Base-by-base conservation (phyloP, 2,329 filamentous ascomycete genomes). In the Paecilomyces sp. region DNA sequence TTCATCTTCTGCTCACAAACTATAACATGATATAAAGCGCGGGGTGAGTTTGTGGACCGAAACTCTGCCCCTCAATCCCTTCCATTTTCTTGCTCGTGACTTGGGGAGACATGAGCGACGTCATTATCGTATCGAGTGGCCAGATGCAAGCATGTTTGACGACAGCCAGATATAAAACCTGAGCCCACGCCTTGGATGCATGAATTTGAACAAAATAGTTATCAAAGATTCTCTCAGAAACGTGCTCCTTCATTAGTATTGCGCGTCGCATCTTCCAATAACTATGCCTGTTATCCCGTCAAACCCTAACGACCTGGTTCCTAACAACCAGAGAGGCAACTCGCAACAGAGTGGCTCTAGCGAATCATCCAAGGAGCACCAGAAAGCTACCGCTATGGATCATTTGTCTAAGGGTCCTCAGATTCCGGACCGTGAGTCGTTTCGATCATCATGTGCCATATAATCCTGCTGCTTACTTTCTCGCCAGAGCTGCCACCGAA, bases 321-420 rank as follows among this genome's bases (percentile, higher is more conserved):
- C 51, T 28, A 53, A 53, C 22, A 30, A 18, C 12, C 50, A 53
- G 51, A 33, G 50, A 18, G 60, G 54, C 28, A 47, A 47, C 25
- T 62, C 64, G 11, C 58, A 57, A 24, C 63, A 61, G 51, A 57
- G 63, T 58, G 73, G 70, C 31, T 74, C 68, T 61, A 69, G 65
- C 55, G 77, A 75, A 58, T 71, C 71, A 9, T 34, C 70, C 22
- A 75, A 79, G 59, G 51, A 71, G 9, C 60, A 70, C 60, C 69
- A 70, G 56, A 75, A 75, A 60, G 70, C 75, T 25, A 66, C 66
- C 4, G 68, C 69, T 5, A 57, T 66, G 30, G 71, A 78, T 57
- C 64, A 71, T 58, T 57, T 75, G 22, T 73, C 73, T 12, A 80
- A 80, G 63, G 79, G 79, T 15, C 79, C 80, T 36, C 71, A 76